Evolutionary conservation across 352 stramenopile genomes (phyloP), one percentile per base, ranked within the genome.

Genomic region (Globisporangium orthogonon): DNA sequence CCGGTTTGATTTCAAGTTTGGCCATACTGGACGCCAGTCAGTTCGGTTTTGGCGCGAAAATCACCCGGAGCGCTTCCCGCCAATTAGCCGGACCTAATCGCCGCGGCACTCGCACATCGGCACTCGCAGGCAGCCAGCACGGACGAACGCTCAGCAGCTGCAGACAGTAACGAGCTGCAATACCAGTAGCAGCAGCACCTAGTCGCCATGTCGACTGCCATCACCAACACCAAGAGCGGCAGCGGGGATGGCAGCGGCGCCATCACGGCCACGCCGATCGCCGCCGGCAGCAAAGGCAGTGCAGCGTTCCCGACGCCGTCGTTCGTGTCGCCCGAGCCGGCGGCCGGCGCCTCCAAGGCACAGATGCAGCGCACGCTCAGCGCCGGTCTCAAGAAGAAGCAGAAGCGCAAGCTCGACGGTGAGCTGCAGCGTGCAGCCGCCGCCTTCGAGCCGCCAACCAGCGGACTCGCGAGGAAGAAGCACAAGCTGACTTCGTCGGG

Each of bases 311-410:
- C 59, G 14, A 69, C 69, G 44, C 62, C 67, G 6, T 77, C 71
- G 7, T 82, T 85, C 56, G 45, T 82, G 54, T 85, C 74, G 0
- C 74, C 74, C 23, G 50, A 50, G n/a, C 62, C 72, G 1, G 63
- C 41, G 10, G 49, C 41, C 7, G 7, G 48, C 7, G 31, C 48
- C 13, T 44, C 47, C 28, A 71, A 73, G 31, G 50, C 60, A n/a
- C 60, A 67, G 5, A 58, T 61, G 53, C 69, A 69, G 35, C 64
- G 70, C 56, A 80, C 71, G 31, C 55, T 83, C 2, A 76, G 71
- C 40, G 73, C 60, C 41, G 71, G 70, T 9, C 40, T 57, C 4
- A 48, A 59, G 14, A 71, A 67, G 37, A 54, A 68, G 28, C 48
- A 65, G 2, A 76, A 79, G 62, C 59, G 65, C 29, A 63, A 61